Evolutionary conservation across 768 basidiomycete species (phyloP), one percentile per base, ranked within the genome.

Genomic region (Phylloporus rhodoxanthus): DNA sequence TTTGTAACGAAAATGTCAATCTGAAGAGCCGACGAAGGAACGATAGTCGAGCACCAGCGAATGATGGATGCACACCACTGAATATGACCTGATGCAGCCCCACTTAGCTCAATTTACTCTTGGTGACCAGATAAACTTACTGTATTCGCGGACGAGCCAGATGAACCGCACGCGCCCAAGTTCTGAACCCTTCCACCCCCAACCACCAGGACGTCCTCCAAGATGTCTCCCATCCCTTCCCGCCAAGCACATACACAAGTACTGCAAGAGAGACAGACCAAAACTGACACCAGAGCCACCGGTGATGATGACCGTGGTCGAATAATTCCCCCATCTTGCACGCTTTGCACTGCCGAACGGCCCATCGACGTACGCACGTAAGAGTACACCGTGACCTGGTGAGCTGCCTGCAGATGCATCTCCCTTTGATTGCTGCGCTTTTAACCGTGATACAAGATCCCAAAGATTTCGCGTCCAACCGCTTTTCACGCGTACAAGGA

Each of bases 231-330:
- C 78, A 42, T 82, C 73, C 52, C 81, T 70, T 32, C 76, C 78
- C 1, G 78, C 72, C 59, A 88, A 67, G 51, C 77, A 78, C 48
- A 77, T 65, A 55, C 77, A 82, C 21, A 85, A 54, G 56, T 81
- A 81, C 62, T 86, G 79, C 51, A 90, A 69, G 5, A 89, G 70
- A 4, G 82, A 74, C 23, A 83, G 59, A 5, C 80, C 85, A 59
- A 85, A 90, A 51, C 79, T 80, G n/a, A 87, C 81, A 4, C 87
- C 87, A 0, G 82, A 82, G 17, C 87, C 87, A 13, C 87, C 88
- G 1, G 78, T 75, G 42, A 89, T 73, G 58, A 90, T 75, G 32
- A 85, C 48, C 4, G 80, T 75, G 2, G 76, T 77, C 28, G 84
- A 78, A 63, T 84, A 72, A 30, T 71, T 64, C 7, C 72, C 75